Base-by-base conservation (phyloP, 345 rosid species). In the Limnanthes douglasii region DNA sequence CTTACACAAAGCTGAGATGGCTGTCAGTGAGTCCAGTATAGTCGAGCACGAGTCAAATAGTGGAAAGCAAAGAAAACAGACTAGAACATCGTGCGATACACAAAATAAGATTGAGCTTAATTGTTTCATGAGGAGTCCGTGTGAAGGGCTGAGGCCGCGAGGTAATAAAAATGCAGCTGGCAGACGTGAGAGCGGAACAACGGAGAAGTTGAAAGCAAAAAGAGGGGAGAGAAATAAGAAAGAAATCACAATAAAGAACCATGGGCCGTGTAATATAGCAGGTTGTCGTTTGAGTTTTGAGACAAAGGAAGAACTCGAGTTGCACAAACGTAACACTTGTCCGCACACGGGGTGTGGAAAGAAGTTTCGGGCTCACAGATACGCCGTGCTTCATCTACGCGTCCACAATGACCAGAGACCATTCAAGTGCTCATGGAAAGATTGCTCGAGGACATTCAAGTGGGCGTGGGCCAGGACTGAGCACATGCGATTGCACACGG, bases 401-500 rank as follows among this genome's bases (percentile, higher is more conserved):
- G 99, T 90, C 31, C 99, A 90, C 8, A 86, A 73, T 15, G 94
- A 84, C 43, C 76, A 75, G 4, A 60, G 94, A 57, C 99, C 99
- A 7, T 73, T 78, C 27, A 67, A 53, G 46, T 90, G 99, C 51
- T 73, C 88, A 0, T 90, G 93, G 96, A 49, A 84, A 51, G 98
- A 83, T 14, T 90, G 98, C 41, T 28, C 67, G n/a, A 73, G 70
- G 94, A 62, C 86, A 4, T 90, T 90, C 70, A 84, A 90, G 68
- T 90, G 98, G 98, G 93, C 84, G 4, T 90, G 98, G 98, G 98
- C 98, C 8, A 78, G 98, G 70, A 90, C 93, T 0, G 99, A 90
- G 68, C 99, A 90, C 61, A 61, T 84, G 34, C 66, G 99, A 34
- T 73, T 90, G 44, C 99, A 90, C 58, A 90, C 94, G 0, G 99